Percentiles rank a stretch among this genome's conserved stretches.
Conservation (phyloP, 257 asterid genomes). For the Solanum pinnatisectum region DNA sequence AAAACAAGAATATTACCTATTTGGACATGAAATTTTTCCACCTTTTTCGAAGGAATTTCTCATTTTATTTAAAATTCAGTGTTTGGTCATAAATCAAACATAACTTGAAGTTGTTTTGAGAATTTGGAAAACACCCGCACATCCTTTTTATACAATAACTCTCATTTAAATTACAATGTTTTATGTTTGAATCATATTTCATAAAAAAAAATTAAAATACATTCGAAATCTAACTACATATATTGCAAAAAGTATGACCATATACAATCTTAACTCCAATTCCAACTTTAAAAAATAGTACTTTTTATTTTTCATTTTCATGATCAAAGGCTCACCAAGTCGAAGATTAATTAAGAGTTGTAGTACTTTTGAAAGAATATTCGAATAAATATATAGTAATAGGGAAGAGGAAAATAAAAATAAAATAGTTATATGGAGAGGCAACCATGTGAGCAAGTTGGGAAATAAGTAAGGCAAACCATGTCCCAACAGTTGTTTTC, state of each 20-base stretch:
- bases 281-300: neutral
- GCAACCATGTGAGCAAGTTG: slow-evolving; percentile 5
- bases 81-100: neutral
- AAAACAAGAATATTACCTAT: neutral
- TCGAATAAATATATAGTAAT: neutral
- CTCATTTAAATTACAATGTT: neutral
- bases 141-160: too few species aligned
- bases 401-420: neutral
- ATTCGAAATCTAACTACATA: too few species aligned
- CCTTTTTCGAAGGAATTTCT: rapidly evolving
- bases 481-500: neutral
- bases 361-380: neutral
- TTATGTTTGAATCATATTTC: neutral
- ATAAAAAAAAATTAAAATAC: too few species aligned
- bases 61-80: too few species aligned
- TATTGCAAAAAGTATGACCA: neutral
- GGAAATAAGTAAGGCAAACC: neutral
- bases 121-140: neutral
- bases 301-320: too few species aligned
- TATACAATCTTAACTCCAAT: neutral
- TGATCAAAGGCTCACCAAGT: neutral
- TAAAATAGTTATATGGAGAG: neutral
- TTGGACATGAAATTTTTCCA: rapidly evolving
- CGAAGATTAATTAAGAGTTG: neutral
- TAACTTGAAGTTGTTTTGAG: neutral